Evolutionary conservation across 805 yeast genomes (phyloP).

Genomic region (Saccharomycopsis sp.): DNA sequence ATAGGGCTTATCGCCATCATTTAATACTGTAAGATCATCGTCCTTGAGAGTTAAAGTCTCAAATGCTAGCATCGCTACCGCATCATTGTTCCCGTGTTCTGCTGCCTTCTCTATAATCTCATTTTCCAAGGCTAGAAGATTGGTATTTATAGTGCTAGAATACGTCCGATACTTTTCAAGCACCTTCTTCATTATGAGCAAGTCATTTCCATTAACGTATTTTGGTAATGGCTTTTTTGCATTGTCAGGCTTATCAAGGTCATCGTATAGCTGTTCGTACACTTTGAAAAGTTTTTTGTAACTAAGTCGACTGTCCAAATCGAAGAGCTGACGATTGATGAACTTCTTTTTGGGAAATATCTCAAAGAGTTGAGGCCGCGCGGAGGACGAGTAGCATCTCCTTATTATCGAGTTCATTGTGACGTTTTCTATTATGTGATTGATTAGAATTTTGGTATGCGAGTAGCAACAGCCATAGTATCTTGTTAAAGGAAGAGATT

Average conservation of each 20-base stretch:
- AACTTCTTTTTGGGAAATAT: conserved; percentile 53
- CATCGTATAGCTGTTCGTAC: conserved; percentile 43
- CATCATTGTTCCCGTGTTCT: conserved; percentile 74
- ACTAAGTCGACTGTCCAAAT: conserved; percentile 52
- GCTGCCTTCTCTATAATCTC: conserved; percentile 78
- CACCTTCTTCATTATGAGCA: conserved; percentile 62
- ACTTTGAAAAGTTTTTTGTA: conserved; percentile 49
- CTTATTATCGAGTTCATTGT: not conserved
- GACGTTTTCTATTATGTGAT: no score
- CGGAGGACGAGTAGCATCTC: not conserved
- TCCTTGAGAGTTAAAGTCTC: conserved; percentile 43
- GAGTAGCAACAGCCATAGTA: no score
- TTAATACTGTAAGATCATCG: conserved; percentile 24
- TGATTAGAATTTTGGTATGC: no score
- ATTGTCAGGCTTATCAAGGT: conserved; percentile 31
- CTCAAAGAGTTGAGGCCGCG: conserved; percentile 35
- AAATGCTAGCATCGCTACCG: conserved; percentile 67
- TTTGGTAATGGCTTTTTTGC: conserved; percentile 33
- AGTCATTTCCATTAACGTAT: conserved; percentile 46
- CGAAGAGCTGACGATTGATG: conserved; percentile 56
- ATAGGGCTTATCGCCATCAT: conserved; percentile 48
- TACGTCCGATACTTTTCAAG: conserved; percentile 53
- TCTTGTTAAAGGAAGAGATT: no score
- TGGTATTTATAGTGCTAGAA: conserved; percentile 51
- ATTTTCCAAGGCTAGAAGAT: conserved; percentile 57